Conservation (phyloP, 805 yeast species). For the Candida pseudofarinosa region DNA sequence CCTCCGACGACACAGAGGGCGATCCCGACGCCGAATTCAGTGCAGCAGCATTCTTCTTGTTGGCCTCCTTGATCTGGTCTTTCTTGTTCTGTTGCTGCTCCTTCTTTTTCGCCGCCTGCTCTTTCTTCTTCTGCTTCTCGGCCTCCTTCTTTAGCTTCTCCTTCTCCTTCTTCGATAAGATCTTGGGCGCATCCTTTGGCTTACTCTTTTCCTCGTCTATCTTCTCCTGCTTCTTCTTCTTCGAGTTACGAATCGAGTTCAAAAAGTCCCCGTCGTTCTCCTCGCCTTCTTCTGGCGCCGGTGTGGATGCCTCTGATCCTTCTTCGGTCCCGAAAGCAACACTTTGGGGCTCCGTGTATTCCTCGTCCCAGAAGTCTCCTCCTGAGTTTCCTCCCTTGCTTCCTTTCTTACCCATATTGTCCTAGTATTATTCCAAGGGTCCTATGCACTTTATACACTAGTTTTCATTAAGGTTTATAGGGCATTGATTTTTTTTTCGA, state of each 20-base stretch:
- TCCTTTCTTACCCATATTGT: slow-evolving; percentile 49
- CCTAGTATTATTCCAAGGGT: slow-evolving; percentile 1
- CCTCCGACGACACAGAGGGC: slow-evolving; percentile 19
- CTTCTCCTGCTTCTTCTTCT: slow-evolving; percentile 70
- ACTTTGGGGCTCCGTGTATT: slow-evolving; percentile 41
- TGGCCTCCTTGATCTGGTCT: slow-evolving; percentile 50
- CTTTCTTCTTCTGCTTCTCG: slow-evolving; percentile 88
- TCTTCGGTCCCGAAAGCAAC: slow-evolving; percentile 31
- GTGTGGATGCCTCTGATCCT: slow-evolving; percentile 37
- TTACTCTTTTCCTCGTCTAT: slow-evolving; percentile 55
- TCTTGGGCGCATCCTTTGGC: slow-evolving; percentile 56
- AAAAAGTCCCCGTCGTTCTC: slow-evolving; percentile 63
- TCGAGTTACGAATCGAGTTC: slow-evolving; percentile 76
- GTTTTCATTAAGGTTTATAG: neutral
- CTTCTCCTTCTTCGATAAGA: slow-evolving; percentile 89
- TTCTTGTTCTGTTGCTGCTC: slow-evolving; percentile 59
- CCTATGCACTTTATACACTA: neutral
- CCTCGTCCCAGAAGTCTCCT: slow-evolving; percentile 80
- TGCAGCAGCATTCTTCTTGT: slow-evolving; percentile 42
- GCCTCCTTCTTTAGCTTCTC: slow-evolving; percentile 93
- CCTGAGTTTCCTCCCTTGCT: slow-evolving; percentile 62
- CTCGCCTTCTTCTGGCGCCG: slow-evolving; percentile 16
- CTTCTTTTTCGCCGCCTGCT: slow-evolving; percentile 82
- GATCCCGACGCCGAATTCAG: slow-evolving; percentile 14
- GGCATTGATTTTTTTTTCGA: slow-evolving; percentile 14